Base-by-base conservation (phyloP, 495 filamentous ascomycete species). In the Aspergillus saccharolyticus region DNA sequence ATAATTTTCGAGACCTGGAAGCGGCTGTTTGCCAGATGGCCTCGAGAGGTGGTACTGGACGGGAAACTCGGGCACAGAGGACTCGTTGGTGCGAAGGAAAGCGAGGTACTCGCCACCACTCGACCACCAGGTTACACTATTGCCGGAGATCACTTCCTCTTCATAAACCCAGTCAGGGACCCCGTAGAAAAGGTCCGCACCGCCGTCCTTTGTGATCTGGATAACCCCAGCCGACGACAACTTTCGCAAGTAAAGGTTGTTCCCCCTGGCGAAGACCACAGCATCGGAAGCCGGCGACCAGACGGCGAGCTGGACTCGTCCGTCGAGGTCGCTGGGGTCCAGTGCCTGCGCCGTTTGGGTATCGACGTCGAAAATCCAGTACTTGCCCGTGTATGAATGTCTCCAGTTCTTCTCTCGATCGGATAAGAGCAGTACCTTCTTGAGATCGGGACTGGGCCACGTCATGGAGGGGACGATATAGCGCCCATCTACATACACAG, bases 131-230 rank as follows among this genome's bases (percentile, higher is more conserved):
- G 92, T 92, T 7, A 87, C 95, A 50, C 81, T 91, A 62, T 89
- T 88, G 3, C 83, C 85, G 1, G 74, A 60, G 61, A 97, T 88
- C 6, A 98, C 92, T 71, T 98, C 94, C 67, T 98, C 94, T 67
- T 98, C 94, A 62, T 97, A 98, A 0, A 98, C 94, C 94, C 94
- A 98, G 70, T 98, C 94, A 0, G 94, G 94, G n/a, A 96, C 84
- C 19, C 94, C 94, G 63, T 97, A 95, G 77, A 98, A 97, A 16
- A 94, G 81, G 57, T 97, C 83, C 2, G 78, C 70, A 0, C 92
- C 88, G 42, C 94, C 94, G 68, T 97, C 91, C 58, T 76, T 86
- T 15, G 94, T 98, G 57, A 98, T 86, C 57, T 85, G 83, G 4
- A 76, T 80, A 15, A 91, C 83, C 6, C 71, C 66, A n/a, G 77